A percentile compares a stretch with the other conserved stretches of the same genome.
Evolutionary conservation across 163 green algal genomes (phyloP).

Genomic region (Scenedesmus sp.): DNA sequence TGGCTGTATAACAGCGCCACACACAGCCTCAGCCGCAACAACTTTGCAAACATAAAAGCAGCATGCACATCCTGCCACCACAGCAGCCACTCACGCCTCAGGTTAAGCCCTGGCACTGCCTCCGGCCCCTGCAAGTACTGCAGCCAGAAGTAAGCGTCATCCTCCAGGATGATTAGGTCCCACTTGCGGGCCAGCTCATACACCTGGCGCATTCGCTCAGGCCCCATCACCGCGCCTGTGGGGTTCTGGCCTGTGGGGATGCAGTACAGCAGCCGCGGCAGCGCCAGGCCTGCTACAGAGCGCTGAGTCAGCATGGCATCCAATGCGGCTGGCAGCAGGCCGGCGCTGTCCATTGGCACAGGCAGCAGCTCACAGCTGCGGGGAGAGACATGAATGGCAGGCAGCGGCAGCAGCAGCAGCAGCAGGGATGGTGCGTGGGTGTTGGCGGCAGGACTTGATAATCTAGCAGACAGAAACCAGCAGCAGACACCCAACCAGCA

Average conservation of each 20-base stretch:
- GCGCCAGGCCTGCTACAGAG: constrained; percentile 7
- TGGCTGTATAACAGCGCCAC: not conserved
- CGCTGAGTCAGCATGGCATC: constrained; percentile 2
- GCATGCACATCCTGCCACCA: not conserved
- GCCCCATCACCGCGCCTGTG: constrained; percentile 67
- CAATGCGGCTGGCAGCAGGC: constrained; percentile 22
- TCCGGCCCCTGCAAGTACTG: constrained; percentile 64
- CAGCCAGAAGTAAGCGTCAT: constrained; percentile 92
- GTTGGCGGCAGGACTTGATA: too few relatives aligned
- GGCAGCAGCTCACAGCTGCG: constrained; percentile 54
- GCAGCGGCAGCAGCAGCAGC: too few relatives aligned
- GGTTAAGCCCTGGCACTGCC: constrained; percentile 39
- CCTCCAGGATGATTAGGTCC: constrained; percentile 85
- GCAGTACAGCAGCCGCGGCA: constrained; percentile 75
- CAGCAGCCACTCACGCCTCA: constrained; percentile 29
- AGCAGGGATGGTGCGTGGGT: too few relatives aligned
- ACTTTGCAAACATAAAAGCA: not conserved
- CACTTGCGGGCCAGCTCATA: constrained; percentile 57
- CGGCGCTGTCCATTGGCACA: constrained; percentile 27
- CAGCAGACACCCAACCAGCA: too few relatives aligned
- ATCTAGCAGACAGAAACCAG: too few relatives aligned
- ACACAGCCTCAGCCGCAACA: too few relatives aligned
- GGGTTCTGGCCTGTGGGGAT: constrained; percentile 87
- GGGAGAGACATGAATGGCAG: not conserved
- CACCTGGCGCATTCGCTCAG: constrained; percentile 61